Percentiles rank a stretch among this genome's conserved stretches.
These are phyloP conservation scores for Backusella morwellensis DNA, from an alignment of 192 early-diverging fungal genomes.

Conservation along the genomic window DNA sequence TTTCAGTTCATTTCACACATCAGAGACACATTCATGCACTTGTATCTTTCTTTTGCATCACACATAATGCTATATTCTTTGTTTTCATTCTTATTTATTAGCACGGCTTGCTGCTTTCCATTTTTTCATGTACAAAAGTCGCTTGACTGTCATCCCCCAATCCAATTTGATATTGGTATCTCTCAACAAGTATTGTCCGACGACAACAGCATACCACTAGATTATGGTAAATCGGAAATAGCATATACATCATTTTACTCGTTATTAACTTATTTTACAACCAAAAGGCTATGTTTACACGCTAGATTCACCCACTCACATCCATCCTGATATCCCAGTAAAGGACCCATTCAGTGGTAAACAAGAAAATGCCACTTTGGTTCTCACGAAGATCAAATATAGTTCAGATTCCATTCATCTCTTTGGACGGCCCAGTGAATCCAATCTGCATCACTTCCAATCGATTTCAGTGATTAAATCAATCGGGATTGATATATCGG, in stretches of 20 bases:
- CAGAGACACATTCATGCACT: not conserved
- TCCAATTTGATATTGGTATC: not conserved
- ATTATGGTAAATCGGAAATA: not conserved
- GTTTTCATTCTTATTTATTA: not conserved
- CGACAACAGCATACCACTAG: not conserved
- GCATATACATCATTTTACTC: not conserved
- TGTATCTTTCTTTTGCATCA: not conserved
- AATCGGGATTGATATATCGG: not conserved
- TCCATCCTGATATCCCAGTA: not conserved
- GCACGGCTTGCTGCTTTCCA: not conserved
- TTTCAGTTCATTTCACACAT: not conserved
- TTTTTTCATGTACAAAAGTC: not conserved
- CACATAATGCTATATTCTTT: not conserved
- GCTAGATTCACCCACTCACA: not conserved
- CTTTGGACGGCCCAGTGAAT: not conserved
- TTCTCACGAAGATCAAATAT: not conserved
- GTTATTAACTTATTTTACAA: not conserved
- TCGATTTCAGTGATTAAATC: not conserved
- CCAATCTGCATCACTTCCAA: conserved; percentile 8
- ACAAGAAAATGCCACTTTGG: not conserved
- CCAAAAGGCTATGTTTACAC: not conserved
- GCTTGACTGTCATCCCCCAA: not conserved
- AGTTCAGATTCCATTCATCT: not conserved
- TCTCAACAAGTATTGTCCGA: not conserved
- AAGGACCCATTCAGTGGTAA: not conserved